Conservation (phyloP, 495 filamentous ascomycete genomes). For the Lasiosphaeria ovina region DNA sequence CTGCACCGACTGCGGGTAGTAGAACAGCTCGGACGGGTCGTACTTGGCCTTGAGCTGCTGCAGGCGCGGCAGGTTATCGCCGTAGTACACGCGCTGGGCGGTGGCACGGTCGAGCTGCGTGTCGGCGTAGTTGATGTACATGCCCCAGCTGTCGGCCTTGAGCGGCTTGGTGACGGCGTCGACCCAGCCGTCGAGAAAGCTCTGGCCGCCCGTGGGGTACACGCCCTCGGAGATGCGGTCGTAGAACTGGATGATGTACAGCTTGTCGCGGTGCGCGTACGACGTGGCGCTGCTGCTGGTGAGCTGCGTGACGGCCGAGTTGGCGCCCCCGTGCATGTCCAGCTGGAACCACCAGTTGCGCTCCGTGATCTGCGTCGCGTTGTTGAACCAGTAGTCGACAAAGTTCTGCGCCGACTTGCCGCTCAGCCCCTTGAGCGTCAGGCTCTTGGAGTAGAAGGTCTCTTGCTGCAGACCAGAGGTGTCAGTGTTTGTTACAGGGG, state of each 20-base stretch:
- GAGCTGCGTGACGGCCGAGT: constrained; percentile 33
- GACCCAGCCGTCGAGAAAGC: constrained; percentile 34
- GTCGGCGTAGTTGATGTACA: constrained; percentile 43
- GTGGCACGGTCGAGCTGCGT: constrained; percentile 30
- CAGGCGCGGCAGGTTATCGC: constrained; percentile 46
- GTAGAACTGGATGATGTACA: constrained; percentile 41
- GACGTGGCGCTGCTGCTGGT: constrained; percentile 25
- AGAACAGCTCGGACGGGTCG: constrained; percentile 56
- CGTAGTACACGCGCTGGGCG: constrained; percentile 48
- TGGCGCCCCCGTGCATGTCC: constrained; percentile 38
- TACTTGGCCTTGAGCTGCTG: constrained; percentile 49
- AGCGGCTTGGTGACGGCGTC: constrained; percentile 24
- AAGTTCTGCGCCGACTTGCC: constrained; percentile 32
- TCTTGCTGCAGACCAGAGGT: constrained; percentile 27
- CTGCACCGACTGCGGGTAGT: constrained; percentile 47
- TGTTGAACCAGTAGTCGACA: constrained; percentile 37
- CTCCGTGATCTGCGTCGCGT: constrained; percentile 29
- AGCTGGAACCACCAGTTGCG: constrained; percentile 39
- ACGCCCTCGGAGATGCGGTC: constrained; percentile 23
- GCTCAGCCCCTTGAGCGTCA: constrained; percentile 32
- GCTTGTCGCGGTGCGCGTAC: constrained; percentile 41
- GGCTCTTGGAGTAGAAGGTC: constrained; percentile 38
- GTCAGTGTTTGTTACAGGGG: constrained; percentile 30
- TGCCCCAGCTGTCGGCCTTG: constrained; percentile 30
- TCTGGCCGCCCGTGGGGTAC: constrained; percentile 22